Conservation (phyloP, 345 rosid genomes). For the Mangifera indica region DNA sequence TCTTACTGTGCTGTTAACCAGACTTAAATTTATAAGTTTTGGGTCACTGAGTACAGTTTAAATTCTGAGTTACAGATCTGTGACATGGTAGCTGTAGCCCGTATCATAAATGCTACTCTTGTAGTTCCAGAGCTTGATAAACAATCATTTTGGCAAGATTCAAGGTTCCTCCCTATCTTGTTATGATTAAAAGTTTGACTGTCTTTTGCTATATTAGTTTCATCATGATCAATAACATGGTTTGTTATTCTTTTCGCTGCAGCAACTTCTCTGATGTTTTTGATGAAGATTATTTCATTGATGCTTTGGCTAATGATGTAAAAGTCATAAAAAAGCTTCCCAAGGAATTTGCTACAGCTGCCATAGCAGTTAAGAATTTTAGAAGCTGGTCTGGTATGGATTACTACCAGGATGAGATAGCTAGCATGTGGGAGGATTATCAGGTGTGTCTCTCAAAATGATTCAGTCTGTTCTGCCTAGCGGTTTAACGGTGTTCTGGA, state of each 20-base stretch:
- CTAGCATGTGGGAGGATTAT: slow-evolving; percentile 71
- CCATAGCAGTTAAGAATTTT: slow-evolving; percentile 67
- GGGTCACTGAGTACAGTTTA: background rate
- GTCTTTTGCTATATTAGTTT: background rate
- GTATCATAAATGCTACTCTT: slow-evolving; percentile 86
- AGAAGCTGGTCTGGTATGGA: slow-evolving; percentile 89
- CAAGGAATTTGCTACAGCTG: slow-evolving; percentile 41
- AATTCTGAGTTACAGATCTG: slow-evolving; percentile 61
- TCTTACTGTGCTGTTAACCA: background rate
- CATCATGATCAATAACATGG: slow-evolving; percentile 4
- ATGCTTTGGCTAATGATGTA: slow-evolving; percentile 64
- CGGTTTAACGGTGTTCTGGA: slow-evolving; percentile 11
- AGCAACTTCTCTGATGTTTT: slow-evolving; percentile 93
- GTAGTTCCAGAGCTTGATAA: slow-evolving; percentile 92
- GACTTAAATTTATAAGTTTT: background rate
- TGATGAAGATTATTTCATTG: slow-evolving; percentile 82
- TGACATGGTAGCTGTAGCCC: slow-evolving; percentile 97
- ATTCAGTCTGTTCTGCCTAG: slow-evolving; percentile 10
- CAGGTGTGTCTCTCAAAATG: slow-evolving; percentile 37
- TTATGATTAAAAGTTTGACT: background rate
- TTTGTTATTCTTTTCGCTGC: slow-evolving; percentile 27
- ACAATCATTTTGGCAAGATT: slow-evolving; percentile 87
- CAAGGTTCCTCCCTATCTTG: slow-evolving; percentile 50
- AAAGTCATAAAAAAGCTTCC: slow-evolving; percentile 72
- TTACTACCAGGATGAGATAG: slow-evolving; percentile 74